A percentile compares a stretch with the other conserved stretches of the same genome.
Evolutionary conservation across 345 rosid genomes (phyloP).

Genomic region (Streptanthus diversifolius): DNA sequence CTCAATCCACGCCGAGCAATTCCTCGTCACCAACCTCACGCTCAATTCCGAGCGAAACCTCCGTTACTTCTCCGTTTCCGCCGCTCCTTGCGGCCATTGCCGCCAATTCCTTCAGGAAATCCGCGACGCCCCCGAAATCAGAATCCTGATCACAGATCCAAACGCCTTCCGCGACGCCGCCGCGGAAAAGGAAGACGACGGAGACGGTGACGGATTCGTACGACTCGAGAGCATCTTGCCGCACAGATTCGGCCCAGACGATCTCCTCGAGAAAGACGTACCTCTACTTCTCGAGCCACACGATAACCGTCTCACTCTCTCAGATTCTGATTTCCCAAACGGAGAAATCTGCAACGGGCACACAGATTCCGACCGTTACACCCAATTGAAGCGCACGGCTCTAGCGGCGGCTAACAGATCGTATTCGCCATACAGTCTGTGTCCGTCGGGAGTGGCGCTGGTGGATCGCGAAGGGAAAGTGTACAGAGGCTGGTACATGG

Average conservation of each 20-base stretch:
- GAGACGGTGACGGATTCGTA: constrained; percentile 26
- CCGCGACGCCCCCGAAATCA: constrained; percentile 49
- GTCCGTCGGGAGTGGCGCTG: constrained; percentile 81
- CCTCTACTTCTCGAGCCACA: constrained; percentile 67
- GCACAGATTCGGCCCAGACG: constrained; percentile 72
- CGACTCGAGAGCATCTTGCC: constrained; percentile 52
- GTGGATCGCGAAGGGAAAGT: constrained; percentile 61
- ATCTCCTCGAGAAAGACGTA: constrained; percentile 49
- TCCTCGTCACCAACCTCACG: constrained; percentile 70
- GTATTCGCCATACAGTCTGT: constrained; percentile 70
- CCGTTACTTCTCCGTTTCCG: constrained; percentile 57
- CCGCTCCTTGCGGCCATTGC: constrained; percentile 95
- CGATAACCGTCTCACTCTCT: constrained; percentile 43
- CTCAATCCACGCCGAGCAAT: constrained; percentile 88
- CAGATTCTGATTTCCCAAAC: not conserved
- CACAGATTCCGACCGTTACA: not conserved
- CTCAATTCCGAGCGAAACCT: constrained; percentile 57
- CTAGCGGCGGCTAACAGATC: constrained; percentile 66
- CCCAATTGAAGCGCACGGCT: constrained; percentile 36
- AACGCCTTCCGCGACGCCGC: constrained; percentile 7
- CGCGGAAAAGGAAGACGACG: not conserved
- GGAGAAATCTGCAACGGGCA: constrained; percentile 8
- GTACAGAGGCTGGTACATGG: constrained; percentile 64
- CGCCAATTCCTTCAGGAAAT: constrained; percentile 85
- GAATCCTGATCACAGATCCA: constrained; percentile 31